A percentile compares a stretch with the other conserved stretches of the same genome.
phyloP scores from a whole-genome alignment of 768 basidiomycete species.

The Agrocybe pediades region DNA sequence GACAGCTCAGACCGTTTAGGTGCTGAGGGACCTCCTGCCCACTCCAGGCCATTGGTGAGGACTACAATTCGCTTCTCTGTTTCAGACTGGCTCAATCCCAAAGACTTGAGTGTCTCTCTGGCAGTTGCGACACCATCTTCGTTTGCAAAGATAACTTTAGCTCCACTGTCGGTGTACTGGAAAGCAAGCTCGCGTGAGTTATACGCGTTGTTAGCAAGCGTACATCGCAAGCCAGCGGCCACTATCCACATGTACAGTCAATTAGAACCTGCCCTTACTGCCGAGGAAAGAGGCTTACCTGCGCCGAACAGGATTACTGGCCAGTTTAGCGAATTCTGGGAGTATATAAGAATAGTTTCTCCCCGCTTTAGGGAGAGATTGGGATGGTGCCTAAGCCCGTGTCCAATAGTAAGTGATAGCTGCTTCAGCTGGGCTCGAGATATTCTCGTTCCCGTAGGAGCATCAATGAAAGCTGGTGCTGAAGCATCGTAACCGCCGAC shows the following conservation, averaged over 20 bases:
- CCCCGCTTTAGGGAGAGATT: conserved; percentile 38
- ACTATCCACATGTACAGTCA: conserved; percentile 29
- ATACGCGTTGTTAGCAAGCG: conserved; percentile 76
- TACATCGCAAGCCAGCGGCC: conserved; percentile 68
- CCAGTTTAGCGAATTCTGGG: conserved; percentile 64
- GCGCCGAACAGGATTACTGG: conserved; percentile 49
- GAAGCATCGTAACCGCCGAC: conserved; percentile 46
- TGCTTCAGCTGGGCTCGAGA: conserved; percentile 55
- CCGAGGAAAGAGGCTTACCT: conserved; percentile 26
- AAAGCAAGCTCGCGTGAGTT: conserved; percentile 67
- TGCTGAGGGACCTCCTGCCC: conserved; percentile 41
- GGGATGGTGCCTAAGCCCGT: conserved; percentile 53
- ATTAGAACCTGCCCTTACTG: not conserved
- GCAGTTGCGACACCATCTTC: conserved; percentile 62
- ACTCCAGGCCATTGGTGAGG: conserved; percentile 46
- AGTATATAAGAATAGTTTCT: conserved; percentile 65
- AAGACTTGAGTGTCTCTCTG: conserved; percentile 53
- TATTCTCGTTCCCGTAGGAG: conserved; percentile 53
- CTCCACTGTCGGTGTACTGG: conserved; percentile 71
- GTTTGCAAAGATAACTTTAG: conserved; percentile 62
- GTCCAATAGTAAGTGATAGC: conserved; percentile 56
- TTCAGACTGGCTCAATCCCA: conserved; percentile 48
- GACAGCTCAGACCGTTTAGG: conserved; percentile 25
- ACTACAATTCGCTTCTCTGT: conserved; percentile 59
- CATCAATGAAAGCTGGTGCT: conserved; percentile 67